Percentiles rank a stretch among this genome's conserved stretches.
phyloP scores from a whole-genome alignment of 257 asterid genomes.

The Solanum raphanifolium region DNA sequence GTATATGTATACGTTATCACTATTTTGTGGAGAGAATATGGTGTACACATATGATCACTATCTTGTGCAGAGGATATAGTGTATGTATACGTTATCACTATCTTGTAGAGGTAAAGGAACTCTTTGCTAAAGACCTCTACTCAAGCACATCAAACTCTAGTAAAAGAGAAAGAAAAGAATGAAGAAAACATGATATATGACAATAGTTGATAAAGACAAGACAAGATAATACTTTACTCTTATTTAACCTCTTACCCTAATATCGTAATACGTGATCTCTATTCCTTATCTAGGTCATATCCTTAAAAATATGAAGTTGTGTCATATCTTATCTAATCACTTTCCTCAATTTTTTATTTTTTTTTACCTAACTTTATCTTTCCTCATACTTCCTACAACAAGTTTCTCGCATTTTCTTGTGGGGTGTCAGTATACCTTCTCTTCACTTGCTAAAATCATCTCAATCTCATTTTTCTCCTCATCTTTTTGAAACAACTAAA shows the following conservation, averaged over 20 bases:
- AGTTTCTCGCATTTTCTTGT: too few relatives aligned
- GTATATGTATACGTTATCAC: too few relatives aligned
- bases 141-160: background rate
- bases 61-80: too few relatives aligned
- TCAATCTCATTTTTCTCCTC: too few relatives aligned
- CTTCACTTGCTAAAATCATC: background rate
- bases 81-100: too few relatives aligned
- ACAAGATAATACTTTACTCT: background rate
- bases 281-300: background rate
- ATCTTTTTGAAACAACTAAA: background rate
- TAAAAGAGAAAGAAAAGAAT: too few relatives aligned
- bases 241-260: too few relatives aligned
- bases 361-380: background rate
- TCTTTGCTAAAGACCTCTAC: background rate
- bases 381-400: background rate
- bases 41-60: too few relatives aligned
- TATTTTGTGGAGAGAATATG: too few relatives aligned
- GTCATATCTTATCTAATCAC: too few relatives aligned
- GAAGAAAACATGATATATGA: background rate
- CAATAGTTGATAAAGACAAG: background rate
- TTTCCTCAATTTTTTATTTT: too few relatives aligned
- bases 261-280: background rate
- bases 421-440: background rate
- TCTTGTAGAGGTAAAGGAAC: accelerated
- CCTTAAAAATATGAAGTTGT: background rate